A percentile compares a stretch with the other conserved stretches of the same genome.
Evolutionary conservation across 805 yeast species (phyloP).

Genomic region (Ogataea methanolica): DNA sequence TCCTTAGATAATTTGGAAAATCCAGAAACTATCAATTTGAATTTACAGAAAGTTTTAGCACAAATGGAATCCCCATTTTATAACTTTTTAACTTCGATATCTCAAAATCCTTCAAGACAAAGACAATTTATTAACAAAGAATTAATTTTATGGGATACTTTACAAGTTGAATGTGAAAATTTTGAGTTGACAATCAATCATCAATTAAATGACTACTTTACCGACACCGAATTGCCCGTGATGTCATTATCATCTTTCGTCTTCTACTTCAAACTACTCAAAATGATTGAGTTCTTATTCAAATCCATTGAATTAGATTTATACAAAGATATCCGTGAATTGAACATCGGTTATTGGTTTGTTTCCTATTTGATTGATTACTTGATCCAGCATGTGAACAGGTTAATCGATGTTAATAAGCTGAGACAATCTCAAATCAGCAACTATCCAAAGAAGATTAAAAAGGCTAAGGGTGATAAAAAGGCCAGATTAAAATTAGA

Average conservation of each 20-base stretch:
- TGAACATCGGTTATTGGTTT: constrained; percentile 65
- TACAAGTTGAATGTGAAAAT: constrained; percentile 70
- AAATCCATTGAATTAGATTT: constrained; percentile 74
- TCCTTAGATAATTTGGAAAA: constrained; percentile 4
- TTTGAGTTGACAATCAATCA: constrained; percentile 47
- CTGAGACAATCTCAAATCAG: constrained; percentile 18
- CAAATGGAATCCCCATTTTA: constrained; percentile 45
- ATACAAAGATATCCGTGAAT: constrained; percentile 63
- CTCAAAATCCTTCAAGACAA: constrained; percentile 76
- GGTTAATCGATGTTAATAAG: constrained; percentile 15
- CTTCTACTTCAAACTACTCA: constrained; percentile 56
- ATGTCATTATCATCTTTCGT: constrained; percentile 71
- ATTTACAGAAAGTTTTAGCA: constrained; percentile 29
- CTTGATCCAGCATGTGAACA: constrained; percentile 16
- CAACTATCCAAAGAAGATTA: constrained; percentile 17
- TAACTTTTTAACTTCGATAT: constrained; percentile 38
- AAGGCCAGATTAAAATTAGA: constrained; percentile 18
- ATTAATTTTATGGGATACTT: constrained; percentile 64
- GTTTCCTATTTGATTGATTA: constrained; percentile 34
- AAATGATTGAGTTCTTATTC: constrained; percentile 69
- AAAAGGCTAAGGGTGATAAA: constrained; percentile 25
- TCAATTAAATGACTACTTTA: constrained; percentile 27
- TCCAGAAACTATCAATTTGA: constrained; percentile 17
- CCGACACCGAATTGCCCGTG: constrained; percentile 35
- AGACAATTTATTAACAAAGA: constrained; percentile 66